Evolutionary conservation across 306 rosid species (phyloP).

Genomic region (Corylus americana): DNA sequence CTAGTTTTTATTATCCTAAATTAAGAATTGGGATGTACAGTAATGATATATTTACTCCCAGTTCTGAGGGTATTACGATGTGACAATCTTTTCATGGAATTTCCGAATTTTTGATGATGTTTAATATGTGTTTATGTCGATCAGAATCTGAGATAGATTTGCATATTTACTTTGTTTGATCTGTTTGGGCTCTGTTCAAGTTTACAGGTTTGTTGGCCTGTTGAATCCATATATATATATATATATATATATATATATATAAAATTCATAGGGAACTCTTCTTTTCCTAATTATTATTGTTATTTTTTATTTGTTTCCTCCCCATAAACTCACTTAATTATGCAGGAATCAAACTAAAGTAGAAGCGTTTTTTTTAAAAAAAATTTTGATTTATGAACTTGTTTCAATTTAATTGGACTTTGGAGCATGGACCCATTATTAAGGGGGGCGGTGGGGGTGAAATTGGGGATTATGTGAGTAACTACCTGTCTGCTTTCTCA

Average conservation of each 20-base stretch:
- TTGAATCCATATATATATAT: no score
- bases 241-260: no score
- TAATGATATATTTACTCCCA: not conserved
- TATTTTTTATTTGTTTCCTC: no score
- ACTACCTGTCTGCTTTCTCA: not conserved
- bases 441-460: no score
- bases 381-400: no score
- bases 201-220: no score
- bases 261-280: not conserved
- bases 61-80: not conserved
- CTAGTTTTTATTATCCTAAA: not conserved
- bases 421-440: no score
- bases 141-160: not conserved
- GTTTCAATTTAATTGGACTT: no score
- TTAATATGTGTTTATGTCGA: not conserved
- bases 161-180: not conserved
- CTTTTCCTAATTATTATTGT: not conserved
- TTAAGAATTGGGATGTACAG: constrained; percentile 17
- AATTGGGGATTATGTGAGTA: not conserved
- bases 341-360: no score
- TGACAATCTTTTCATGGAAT: not conserved
- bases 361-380: no score
- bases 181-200: not conserved
- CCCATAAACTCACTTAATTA: no score
- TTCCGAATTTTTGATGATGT: not conserved